Evolutionary conservation across 192 early-diverging fungal species (phyloP).

Genomic region (Helicostylum pulchrum): DNA sequence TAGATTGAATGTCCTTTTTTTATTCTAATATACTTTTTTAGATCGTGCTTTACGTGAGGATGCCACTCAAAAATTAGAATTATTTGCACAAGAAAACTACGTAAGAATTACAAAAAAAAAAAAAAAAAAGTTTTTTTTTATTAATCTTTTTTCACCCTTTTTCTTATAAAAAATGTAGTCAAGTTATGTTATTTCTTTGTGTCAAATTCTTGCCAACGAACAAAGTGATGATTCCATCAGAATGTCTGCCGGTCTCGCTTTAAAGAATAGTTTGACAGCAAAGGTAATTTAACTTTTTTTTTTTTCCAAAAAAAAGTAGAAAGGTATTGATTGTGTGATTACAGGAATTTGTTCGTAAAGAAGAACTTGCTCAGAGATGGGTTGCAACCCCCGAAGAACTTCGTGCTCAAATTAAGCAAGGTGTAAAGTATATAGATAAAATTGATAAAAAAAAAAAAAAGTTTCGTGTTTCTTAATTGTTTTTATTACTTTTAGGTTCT

Average conservation of each 20-base stretch:
- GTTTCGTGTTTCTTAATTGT: background rate
- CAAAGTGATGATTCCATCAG: constrained; percentile 61
- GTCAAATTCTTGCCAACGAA: constrained; percentile 83
- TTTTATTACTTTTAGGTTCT: constrained; percentile 1
- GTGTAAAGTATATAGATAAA: constrained; percentile 28
- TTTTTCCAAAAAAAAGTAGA: background rate
- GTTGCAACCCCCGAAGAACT: constrained; percentile 51
- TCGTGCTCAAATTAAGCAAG: constrained; percentile 69
- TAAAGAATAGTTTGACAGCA: constrained; percentile 91
- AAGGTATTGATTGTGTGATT: constrained; percentile 8
- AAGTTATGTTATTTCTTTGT: constrained; percentile 64
- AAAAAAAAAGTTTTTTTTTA: constrained; percentile 2
- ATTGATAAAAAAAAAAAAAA: background rate
- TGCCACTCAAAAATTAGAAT: constrained; percentile 74
- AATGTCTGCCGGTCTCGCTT: constrained; percentile 78
- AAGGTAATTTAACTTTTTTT: constrained; percentile 53
- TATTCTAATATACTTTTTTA: constrained; percentile 21
- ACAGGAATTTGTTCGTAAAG: constrained; percentile 50
- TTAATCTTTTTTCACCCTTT: constrained; percentile 13
- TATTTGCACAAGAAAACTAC: constrained; percentile 73
- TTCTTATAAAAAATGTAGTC: constrained; percentile 41
- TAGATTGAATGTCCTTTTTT: constrained; percentile 2
- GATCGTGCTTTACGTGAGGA: constrained; percentile 79
- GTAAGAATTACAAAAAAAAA: constrained; percentile 54
- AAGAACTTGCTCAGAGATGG: constrained; percentile 66